Evolutionary conservation across 2,329 filamentous ascomycete species (phyloP).

Genomic region (Arthrocladium fulminans): DNA sequence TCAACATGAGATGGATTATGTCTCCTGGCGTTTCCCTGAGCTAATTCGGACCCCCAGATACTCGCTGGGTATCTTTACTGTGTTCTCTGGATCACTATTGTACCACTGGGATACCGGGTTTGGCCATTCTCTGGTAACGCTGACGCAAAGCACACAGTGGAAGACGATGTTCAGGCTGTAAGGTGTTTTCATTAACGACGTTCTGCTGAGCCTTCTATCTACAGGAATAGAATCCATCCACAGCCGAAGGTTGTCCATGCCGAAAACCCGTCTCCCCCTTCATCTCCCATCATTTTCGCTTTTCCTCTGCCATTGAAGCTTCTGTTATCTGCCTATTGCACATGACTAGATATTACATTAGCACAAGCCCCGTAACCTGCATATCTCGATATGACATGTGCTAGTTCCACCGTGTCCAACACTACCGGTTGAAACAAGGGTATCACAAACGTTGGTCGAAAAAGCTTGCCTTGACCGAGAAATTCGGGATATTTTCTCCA

Average conservation of each 20-base stretch:
- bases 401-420: neutral
- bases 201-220: no score
- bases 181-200: no score
- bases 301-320: neutral
- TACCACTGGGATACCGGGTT: no score
- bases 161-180: no score
- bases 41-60: no score
- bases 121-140: no score
- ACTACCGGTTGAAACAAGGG: neutral
- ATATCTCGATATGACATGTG: neutral
- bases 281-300: no score
- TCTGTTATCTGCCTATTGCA: neutral
- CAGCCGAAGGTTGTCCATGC: neutral
- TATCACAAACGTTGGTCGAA: conserved; percentile 2
- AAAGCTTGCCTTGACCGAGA: neutral
- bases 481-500: neutral
- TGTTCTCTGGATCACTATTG: no score
- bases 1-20: no score
- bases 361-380: neutral
- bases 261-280: neutral
- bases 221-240: neutral
- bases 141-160: no score
- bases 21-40: no score
- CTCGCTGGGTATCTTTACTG: no score
- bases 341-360: neutral